A percentile compares a stretch with the other conserved stretches of the same genome.
These are phyloP conservation scores for Podaxis rugospora DNA, from an alignment of 768 basidiomycete species.

Conservation along the genomic window DNA sequence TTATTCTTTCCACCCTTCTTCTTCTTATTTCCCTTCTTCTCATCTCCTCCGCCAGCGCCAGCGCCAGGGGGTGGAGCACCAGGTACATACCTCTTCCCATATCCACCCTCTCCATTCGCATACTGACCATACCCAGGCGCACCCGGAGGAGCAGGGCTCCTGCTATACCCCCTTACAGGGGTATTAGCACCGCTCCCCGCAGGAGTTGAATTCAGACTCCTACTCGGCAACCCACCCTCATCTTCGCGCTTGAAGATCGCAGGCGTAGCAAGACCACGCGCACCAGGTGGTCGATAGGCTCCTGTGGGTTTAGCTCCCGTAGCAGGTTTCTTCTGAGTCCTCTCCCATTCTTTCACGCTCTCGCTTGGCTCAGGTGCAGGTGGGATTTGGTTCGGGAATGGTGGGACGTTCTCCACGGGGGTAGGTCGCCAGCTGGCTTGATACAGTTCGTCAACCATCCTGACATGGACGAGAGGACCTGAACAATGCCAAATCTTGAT, in stretches of 20 bases:
- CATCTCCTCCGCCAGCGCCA: constrained; percentile 37
- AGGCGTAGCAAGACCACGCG: constrained; percentile 84
- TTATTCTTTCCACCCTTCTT: constrained; percentile 44
- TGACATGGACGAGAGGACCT: constrained; percentile 82
- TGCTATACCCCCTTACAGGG: constrained; percentile 55
- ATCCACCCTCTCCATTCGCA: constrained; percentile 27
- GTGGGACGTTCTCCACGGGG: constrained; percentile 56
- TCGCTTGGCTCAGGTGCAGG: constrained; percentile 60
- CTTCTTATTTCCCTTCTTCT: constrained; percentile 54
- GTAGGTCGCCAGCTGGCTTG: constrained; percentile 82
- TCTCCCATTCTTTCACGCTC: constrained; percentile 47
- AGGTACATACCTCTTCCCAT: constrained; percentile 62
- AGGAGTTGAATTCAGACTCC: constrained; percentile 12
- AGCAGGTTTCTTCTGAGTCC: constrained; percentile 43
- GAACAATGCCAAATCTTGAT: constrained; percentile 95
- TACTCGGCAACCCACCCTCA: constrained; percentile 66
- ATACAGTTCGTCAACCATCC: constrained; percentile 84
- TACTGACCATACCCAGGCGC: constrained; percentile 36
- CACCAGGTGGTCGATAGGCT: constrained; percentile 92
- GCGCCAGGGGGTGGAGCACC: constrained; percentile 52
- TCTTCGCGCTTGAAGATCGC: constrained; percentile 90
- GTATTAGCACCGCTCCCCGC: constrained; percentile 48
- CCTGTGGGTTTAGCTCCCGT: constrained; percentile 64
- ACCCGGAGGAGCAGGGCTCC: constrained; percentile 51
- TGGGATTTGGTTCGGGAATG: constrained; percentile 67